Evolutionary conservation across 805 yeast species (phyloP).

Genomic region (Wilhelminamyces savonicus): DNA sequence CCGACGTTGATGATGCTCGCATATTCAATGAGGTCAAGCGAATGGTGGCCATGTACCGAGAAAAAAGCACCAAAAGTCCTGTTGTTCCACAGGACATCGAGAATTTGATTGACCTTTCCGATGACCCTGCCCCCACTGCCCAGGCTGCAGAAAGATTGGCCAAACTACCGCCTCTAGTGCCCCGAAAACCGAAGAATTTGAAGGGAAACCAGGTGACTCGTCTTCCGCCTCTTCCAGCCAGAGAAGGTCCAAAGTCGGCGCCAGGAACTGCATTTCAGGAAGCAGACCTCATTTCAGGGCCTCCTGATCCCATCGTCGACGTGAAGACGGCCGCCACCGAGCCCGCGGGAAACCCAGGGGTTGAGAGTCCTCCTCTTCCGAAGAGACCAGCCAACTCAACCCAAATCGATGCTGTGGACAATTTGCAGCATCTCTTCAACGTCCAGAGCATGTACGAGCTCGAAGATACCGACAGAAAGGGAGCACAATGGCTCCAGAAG

Average conservation of each 20-base stretch:
- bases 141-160: slow-evolving; percentile 1
- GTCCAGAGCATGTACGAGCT: slow-evolving; percentile 22
- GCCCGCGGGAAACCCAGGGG: no score
- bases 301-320: slow-evolving; percentile 29
- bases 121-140: slow-evolving; percentile 12
- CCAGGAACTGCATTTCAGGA: slow-evolving; percentile 1
- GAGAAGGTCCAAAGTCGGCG: slow-evolving; percentile 1
- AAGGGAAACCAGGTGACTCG: slow-evolving; percentile 22
- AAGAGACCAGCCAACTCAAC: neutral
- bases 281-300: slow-evolving; percentile 5
- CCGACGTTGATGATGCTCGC: slow-evolving; percentile 41
- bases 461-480: slow-evolving; percentile 30
- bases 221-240: slow-evolving; percentile 8
- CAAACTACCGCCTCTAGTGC: slow-evolving; percentile 38
- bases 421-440: slow-evolving; percentile 16
- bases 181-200: slow-evolving; percentile 40
- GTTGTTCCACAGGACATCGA: slow-evolving; percentile 8
- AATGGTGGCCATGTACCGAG: slow-evolving; percentile 10
- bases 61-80: slow-evolving; percentile 3
- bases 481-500: slow-evolving; percentile 33
- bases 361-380: slow-evolving; percentile 1
- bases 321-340: no score
- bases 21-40: slow-evolving; percentile 24
- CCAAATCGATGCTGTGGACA: slow-evolving; percentile 13
- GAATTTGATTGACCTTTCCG: slow-evolving; percentile 35